Base-by-base conservation (phyloP, 805 yeast genomes). In the Lipomyces spencermartinsiae region DNA sequence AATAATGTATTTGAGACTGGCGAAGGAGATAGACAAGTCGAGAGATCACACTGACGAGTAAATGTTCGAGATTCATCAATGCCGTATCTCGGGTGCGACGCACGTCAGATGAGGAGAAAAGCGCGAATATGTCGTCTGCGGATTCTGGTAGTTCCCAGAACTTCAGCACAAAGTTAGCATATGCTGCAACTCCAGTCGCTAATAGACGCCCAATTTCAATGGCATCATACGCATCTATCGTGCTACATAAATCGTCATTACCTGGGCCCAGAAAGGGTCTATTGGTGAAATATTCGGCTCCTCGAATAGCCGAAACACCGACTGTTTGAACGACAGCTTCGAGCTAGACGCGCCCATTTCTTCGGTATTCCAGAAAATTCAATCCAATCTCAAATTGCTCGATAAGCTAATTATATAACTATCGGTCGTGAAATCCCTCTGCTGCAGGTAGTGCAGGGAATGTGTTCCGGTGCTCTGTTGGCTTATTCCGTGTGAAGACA, bases 291-390 rank as follows among this genome's bases (percentile, higher is more conserved):
- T 74, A 19, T 76, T 76, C 4, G 71, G 65, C 16, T 67, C 73
- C 66, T 75, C 76, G 67, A 75, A 74, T 34, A 91, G 83, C 70
- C 82, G 81, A 74, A 84, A 83, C 69, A 90, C 84, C 74, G 87
- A 91, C 74, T 84, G 84, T 75, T 86, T 87, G 77, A 86, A 85
- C 63, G 81, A 80, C 51, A 85, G 79, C 74, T 84, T 89, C 31
- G 93, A 90, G 66, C 90, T 94, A n/a, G 89, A 81, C 39, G 89
- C 85, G 55, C 89, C 93, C 97, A 92, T 92, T 55, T 31, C 35
- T 53, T 25, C 56, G 33, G 33, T 31, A 5, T 16, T 31, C 56
- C 54, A 2, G 54, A 8, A 49, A 1, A n/a, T 37, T 37, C 39
- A 37, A 12, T 25, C 43, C 43, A 37, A 37, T 37, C 43, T 37